A percentile compares a stretch with the other conserved stretches of the same genome.
Evolutionary conservation across 2,329 filamentous ascomycete genomes (phyloP).

Genomic region (Neofusicoccum sp.): DNA sequence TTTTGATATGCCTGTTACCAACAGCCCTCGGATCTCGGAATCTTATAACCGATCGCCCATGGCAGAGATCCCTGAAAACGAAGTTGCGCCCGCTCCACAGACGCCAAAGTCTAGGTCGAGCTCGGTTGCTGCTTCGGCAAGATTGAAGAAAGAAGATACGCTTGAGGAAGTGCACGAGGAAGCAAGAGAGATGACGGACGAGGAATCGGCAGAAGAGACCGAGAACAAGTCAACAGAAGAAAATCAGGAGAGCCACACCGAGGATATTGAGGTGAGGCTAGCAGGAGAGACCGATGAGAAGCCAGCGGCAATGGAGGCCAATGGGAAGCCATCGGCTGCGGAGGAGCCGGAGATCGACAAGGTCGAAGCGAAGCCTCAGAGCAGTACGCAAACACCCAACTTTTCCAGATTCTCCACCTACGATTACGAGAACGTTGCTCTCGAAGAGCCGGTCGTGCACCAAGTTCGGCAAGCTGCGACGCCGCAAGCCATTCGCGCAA

Average conservation of each 20-base stretch:
- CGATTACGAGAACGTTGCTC: conserved; percentile 46
- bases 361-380: not conserved
- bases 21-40: conserved; percentile 22
- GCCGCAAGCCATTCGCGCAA: conserved; percentile 72
- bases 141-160: conserved; percentile 1
- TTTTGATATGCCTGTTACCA: conserved; percentile 40
- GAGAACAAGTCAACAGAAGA: not conserved
- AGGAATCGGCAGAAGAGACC: not conserved
- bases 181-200: not conserved
- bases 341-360: not conserved
- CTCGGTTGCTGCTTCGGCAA: conserved; percentile 4
- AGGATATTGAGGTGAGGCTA: not conserved
- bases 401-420: conserved; percentile 22
- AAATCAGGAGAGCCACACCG: not conserved
- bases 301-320: too few species aligned
- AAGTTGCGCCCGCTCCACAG: conserved; percentile 18
- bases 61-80: conserved; percentile 40
- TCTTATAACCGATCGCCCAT: conserved; percentile 30
- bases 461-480: conserved; percentile 66
- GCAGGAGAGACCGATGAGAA: too few species aligned
- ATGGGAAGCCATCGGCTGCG: not conserved
- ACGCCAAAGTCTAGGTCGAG: not conserved
- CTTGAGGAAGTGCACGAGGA: conserved; percentile 21
- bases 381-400: not conserved
- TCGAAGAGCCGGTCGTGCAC: conserved; percentile 68